phyloP scores from a whole-genome alignment of 805 yeast species.

The Kuraishia piskuri region DNA sequence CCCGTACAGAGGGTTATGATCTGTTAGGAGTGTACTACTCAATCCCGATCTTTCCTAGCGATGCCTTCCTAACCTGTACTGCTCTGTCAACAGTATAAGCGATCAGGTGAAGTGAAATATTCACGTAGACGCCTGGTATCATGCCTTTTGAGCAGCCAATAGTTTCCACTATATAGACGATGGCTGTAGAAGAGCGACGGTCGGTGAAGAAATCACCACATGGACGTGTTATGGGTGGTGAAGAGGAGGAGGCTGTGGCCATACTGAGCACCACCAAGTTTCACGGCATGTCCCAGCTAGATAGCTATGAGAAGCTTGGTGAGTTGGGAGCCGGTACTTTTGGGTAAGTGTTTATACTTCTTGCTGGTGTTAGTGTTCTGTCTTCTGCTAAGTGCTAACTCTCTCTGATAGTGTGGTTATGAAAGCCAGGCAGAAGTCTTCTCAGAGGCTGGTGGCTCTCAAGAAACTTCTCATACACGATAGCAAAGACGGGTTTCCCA shows the following conservation, averaged over 20 bases:
- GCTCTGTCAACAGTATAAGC: neutral
- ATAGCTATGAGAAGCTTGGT: conserved; percentile 23
- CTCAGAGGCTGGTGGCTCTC: conserved; percentile 68
- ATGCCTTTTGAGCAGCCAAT: no score
- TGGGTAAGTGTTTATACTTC: conserved; percentile 29
- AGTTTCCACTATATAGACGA: neutral
- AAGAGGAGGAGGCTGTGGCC: neutral
- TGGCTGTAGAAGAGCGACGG: neutral
- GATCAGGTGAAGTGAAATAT: neutral
- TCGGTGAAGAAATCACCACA: neutral
- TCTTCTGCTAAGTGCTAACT: neutral
- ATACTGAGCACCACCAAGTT: neutral
- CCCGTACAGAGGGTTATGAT: neutral
- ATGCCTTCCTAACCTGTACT: neutral
- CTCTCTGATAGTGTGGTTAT: conserved; percentile 60
- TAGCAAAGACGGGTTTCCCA: conserved; percentile 79
- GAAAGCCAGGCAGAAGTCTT: conserved; percentile 54
- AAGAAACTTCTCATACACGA: conserved; percentile 77
- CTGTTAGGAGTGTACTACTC: neutral
- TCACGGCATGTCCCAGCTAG: conserved; percentile 21
- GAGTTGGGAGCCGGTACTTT: conserved; percentile 80
- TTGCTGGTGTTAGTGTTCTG: neutral
- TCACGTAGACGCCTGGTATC: no score
- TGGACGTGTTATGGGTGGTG: neutral
- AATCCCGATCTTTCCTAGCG: neutral